These are phyloP conservation scores for Penicillium ucsense DNA, from an alignment of 495 filamentous ascomycete genomes.

Conservation along the genomic window DNA sequence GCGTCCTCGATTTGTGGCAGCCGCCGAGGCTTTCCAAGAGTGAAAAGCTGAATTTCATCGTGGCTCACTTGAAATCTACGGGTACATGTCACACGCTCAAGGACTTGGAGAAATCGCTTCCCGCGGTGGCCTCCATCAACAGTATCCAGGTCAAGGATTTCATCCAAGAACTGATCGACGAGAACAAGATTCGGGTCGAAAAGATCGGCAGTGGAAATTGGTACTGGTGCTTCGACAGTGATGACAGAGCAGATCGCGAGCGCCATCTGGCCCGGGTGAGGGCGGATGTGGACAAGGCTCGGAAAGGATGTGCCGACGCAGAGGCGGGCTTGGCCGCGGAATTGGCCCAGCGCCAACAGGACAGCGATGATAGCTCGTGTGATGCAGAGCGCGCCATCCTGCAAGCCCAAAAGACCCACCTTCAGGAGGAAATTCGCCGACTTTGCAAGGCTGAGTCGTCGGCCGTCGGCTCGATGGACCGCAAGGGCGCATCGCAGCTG, in stretches of 20 bases:
- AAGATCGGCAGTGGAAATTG: constrained; percentile 76
- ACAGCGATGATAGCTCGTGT: constrained; percentile 6
- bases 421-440: constrained; percentile 18
- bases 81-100: constrained; percentile 61
- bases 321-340: constrained; percentile 17
- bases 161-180: constrained; percentile 53
- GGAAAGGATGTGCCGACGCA: constrained; percentile 13
- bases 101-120: constrained; percentile 64
- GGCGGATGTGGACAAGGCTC: constrained; percentile 45
- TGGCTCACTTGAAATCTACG: constrained; percentile 53
- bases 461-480: constrained; percentile 33
- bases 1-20: constrained; percentile 22
- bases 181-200: constrained; percentile 58
- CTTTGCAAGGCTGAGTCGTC: constrained; percentile 13
- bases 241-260: constrained; percentile 48
- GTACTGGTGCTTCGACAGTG: constrained; percentile 68
- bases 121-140: constrained; percentile 56
- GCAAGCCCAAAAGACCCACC: constrained; percentile 12
- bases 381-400: constrained; percentile 17
- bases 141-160: constrained; percentile 63
- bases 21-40: constrained; percentile 53
- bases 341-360: constrained; percentile 9
- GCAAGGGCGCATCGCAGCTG: constrained; percentile 42
- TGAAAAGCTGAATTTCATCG: constrained; percentile 52
- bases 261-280: constrained; percentile 36